Evolutionary conservation across 2,329 filamentous ascomycete species (phyloP), one percentile per base, ranked within the genome.

Genomic region (Calonectria pseudoturangicola): DNA sequence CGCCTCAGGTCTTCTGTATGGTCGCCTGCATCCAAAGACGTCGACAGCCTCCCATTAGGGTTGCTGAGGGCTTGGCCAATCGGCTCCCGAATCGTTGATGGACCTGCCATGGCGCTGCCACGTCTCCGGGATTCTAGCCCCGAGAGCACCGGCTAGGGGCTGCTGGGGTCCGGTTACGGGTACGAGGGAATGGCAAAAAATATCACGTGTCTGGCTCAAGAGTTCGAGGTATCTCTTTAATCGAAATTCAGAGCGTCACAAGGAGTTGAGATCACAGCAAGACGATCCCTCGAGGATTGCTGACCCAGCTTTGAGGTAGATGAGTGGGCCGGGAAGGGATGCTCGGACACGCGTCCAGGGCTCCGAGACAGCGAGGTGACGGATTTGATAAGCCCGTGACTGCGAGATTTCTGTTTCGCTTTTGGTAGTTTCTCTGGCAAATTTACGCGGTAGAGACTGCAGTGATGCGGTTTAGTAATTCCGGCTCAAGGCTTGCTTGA

Each of bases 11-110:
- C 77, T 7, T 79, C 74, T 73, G 77, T 65, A 71, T 73, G 64
- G 68, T 80, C 54, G 62, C 77, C 60, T 54, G 75, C 30, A 69
- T 81, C 77, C 30, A 79, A 75, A 9, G 82, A 82, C 4, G 78
- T 75, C 13, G 82, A 83, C 3, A 78, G 66, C 2, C 80, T 75
- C 16, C 78, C 76, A 65, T 78, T 81, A 12, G 80, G 77, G 25
- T 75, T 77, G 25, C 54, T 70, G 21, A 76, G 77, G 12, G 78
- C 74, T 47, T 80, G 74, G 0, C 81, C 81, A 25, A 78, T 67
- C 4, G 80, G 70, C 43, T 77, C 80, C 6, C 70, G 75, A 56
- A 70, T 66, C 15, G 67, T 50, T 2, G 27, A 56, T 7, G 76
- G 65, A 36, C 72, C 72, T 15, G 48, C 18, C 62, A 71, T 70